Evolutionary conservation across 306 rosid species (phyloP).

Genomic region (Begonia fuchsioides): DNA sequence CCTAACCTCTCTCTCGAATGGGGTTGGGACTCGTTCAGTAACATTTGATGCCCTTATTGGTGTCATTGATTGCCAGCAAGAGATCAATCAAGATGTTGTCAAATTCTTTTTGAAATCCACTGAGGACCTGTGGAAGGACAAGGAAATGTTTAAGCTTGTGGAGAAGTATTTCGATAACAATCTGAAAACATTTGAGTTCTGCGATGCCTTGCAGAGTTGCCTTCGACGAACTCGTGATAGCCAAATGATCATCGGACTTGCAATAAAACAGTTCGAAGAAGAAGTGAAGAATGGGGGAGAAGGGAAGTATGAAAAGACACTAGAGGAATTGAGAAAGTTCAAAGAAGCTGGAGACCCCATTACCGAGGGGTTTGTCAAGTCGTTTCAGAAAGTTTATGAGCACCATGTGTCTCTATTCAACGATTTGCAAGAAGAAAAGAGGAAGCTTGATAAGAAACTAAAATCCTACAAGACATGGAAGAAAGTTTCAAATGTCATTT

Average conservation of each 20-base stretch:
- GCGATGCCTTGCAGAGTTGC: conserved; percentile 54
- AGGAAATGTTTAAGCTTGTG: conserved; percentile 47
- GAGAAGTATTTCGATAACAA: conserved; percentile 60
- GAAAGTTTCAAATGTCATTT: conserved; percentile 56
- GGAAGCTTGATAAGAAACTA: conserved; percentile 66
- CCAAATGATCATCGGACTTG: conserved; percentile 47
- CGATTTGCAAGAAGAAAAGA: conserved; percentile 38
- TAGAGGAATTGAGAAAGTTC: conserved; percentile 48
- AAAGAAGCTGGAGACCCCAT: conserved; percentile 70
- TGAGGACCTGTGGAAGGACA: conserved; percentile 52
- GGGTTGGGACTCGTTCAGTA: conserved; percentile 44
- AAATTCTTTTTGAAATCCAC: conserved; percentile 46
- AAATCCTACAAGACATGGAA: conserved; percentile 48
- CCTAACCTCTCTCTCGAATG: conserved; percentile 42
- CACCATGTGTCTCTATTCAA: conserved; percentile 40
- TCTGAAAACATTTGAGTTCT: conserved; percentile 46
- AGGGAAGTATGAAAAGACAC: conserved; percentile 44
- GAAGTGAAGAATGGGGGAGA: conserved; percentile 39
- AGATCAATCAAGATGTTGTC: conserved; percentile 68
- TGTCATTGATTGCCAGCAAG: conserved; percentile 52
- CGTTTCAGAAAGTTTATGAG: conserved; percentile 39
- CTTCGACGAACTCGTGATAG: conserved; percentile 36
- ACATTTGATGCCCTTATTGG: conserved; percentile 57
- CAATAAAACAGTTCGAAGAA: conserved; percentile 39
- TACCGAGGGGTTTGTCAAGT: conserved; percentile 40